Evolutionary conservation across 2,329 filamentous ascomycete genomes (phyloP).

Genomic region (Acarospora socialis): DNA sequence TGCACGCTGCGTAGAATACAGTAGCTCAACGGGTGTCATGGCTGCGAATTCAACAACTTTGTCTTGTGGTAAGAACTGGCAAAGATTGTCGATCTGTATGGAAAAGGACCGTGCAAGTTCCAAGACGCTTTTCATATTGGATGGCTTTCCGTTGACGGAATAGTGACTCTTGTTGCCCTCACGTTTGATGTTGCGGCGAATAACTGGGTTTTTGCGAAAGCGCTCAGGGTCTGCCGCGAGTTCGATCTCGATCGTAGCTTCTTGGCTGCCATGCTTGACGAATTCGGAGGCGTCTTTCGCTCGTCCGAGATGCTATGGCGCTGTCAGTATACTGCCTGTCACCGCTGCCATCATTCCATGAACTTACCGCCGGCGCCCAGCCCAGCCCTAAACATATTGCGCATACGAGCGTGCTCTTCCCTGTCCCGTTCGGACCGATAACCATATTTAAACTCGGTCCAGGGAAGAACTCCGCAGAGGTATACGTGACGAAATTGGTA

Average conservation of each 20-base stretch:
- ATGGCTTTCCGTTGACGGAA: constrained; percentile 54
- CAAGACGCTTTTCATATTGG: constrained; percentile 48
- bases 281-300: constrained; percentile 77
- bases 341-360: not conserved
- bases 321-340: constrained; percentile 8
- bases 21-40: constrained; percentile 64
- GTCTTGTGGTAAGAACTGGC: constrained; percentile 93
- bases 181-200: constrained; percentile 62
- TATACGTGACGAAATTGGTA: constrained; percentile 89
- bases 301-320: constrained; percentile 55
- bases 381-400: constrained; percentile 89
- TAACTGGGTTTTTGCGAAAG: constrained; percentile 48
- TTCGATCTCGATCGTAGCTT: constrained; percentile 81
- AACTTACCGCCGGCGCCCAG: constrained; percentile 50
- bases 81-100: constrained; percentile 95
- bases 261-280: constrained; percentile 72
- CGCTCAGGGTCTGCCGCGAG: constrained; percentile 50
- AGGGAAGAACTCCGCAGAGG: constrained; percentile 75
- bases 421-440: constrained; percentile 95
- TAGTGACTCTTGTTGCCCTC: constrained; percentile 75
- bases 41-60: constrained; percentile 87
- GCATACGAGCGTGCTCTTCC: constrained; percentile 93
- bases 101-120: constrained; percentile 55
- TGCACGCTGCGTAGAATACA: constrained; percentile 76
- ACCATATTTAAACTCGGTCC: constrained; percentile 96